Percentiles rank a stretch among this genome's conserved stretches.
These are phyloP conservation scores for Lecanosticta acicola DNA, from an alignment of 2,329 filamentous ascomycete genomes.

Conservation along the genomic window DNA sequence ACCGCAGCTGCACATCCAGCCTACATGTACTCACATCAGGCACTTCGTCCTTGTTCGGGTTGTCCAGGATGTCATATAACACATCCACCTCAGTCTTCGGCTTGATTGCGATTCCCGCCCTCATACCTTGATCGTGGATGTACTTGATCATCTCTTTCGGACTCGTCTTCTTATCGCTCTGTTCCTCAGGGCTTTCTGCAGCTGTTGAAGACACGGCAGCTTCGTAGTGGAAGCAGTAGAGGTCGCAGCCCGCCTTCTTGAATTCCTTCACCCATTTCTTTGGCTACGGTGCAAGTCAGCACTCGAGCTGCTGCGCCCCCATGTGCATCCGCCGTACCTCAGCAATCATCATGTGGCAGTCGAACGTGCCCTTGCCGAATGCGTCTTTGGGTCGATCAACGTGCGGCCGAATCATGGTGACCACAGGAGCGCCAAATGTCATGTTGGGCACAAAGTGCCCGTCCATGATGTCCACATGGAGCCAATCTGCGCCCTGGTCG, in stretches of 20 bases:
- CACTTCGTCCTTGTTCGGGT: constrained; percentile 62
- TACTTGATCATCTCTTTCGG: constrained; percentile 82
- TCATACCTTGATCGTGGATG: constrained; percentile 81
- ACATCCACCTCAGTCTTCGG: constrained; percentile 87
- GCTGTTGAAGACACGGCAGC: constrained; percentile 78
- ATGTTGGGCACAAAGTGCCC: constrained; percentile 99
- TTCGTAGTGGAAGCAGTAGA: constrained; percentile 99
- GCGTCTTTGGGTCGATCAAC: constrained; percentile 67
- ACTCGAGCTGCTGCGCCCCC: constrained; percentile 1
- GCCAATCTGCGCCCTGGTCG: constrained; percentile 79
- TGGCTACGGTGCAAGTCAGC: constrained; percentile 53
- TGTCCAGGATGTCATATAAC: constrained; percentile 82
- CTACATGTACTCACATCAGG: constrained; percentile 69
- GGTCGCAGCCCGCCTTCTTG: constrained; percentile 84
- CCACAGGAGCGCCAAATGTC: constrained; percentile 91
- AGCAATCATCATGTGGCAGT: constrained; percentile 99
- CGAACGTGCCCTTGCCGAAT: constrained; percentile 83
- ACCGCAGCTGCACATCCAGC: constrained; percentile 1
- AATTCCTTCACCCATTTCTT: constrained; percentile 98
- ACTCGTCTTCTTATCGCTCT: constrained; percentile 65
- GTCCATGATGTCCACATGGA: constrained; percentile 97
- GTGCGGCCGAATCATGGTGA: constrained; percentile 84
- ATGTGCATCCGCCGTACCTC: constrained; percentile 58
- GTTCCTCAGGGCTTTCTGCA: constrained; percentile 69
- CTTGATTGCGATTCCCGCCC: constrained; percentile 93